Conservation (phyloP, 257 asterid genomes). For the Solanum ossicruentum region DNA sequence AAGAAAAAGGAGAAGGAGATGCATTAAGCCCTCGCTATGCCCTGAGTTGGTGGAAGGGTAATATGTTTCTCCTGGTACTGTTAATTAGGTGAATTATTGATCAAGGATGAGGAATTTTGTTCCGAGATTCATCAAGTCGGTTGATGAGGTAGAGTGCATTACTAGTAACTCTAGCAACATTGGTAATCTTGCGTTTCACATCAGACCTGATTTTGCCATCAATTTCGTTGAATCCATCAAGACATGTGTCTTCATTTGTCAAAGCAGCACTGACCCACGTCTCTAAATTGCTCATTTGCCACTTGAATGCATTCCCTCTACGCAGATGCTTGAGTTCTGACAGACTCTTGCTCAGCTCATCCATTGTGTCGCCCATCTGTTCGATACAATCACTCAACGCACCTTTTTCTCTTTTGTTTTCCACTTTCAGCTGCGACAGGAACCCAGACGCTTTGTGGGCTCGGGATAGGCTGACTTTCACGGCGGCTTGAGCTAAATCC, state of each 20-base stretch:
- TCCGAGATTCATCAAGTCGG: slow-evolving; percentile 29
- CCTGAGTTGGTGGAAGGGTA: neutral
- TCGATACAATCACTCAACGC: slow-evolving; percentile 68
- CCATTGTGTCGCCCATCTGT: slow-evolving; percentile 57
- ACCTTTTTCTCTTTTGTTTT: slow-evolving; percentile 30
- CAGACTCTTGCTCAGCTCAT: slow-evolving; percentile 50
- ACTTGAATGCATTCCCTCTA: slow-evolving; percentile 46
- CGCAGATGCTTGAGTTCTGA: slow-evolving; percentile 49
- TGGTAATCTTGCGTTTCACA: slow-evolving; percentile 40
- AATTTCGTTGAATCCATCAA: slow-evolving; percentile 74
- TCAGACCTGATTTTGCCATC: slow-evolving; percentile 40
- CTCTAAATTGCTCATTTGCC: slow-evolving; percentile 91
- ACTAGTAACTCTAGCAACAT: slow-evolving; percentile 72
- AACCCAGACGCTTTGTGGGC: slow-evolving; percentile 27
- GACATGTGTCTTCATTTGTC: slow-evolving; percentile 81
- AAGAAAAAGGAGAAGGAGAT: neutral
- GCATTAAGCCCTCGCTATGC: too few species aligned
- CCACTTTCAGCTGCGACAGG: slow-evolving; percentile 24
- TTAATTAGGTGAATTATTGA: neutral
- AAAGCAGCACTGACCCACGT: slow-evolving; percentile 97
- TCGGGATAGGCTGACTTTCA: slow-evolving; percentile 49
- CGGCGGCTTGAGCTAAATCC: slow-evolving; percentile 62
- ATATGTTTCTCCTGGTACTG: neutral
- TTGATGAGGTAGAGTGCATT: slow-evolving; percentile 78
- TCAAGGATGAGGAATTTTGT: neutral